phyloP scores from a whole-genome alignment of 2,329 filamentous ascomycete species.

The Claviceps paspali region DNA sequence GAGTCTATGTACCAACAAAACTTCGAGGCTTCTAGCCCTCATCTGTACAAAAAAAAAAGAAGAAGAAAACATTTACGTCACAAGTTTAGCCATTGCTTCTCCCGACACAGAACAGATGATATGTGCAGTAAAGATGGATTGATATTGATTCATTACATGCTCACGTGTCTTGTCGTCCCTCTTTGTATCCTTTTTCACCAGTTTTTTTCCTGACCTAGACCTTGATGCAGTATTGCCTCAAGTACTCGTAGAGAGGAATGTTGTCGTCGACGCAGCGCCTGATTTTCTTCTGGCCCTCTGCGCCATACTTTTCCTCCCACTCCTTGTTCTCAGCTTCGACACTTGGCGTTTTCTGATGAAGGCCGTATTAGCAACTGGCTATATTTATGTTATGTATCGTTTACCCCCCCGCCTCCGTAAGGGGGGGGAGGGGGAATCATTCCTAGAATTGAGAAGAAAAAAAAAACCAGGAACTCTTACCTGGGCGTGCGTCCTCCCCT shows the following conservation, averaged over 20 bases:
- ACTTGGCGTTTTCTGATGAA: constrained; percentile 40
- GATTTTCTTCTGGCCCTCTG: constrained; percentile 55
- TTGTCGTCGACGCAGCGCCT: constrained; percentile 57
- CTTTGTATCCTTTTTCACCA: not conserved
- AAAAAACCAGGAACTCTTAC: no score
- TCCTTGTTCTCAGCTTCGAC: constrained; percentile 53
- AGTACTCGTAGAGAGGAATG: constrained; percentile 60
- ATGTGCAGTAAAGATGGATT: not conserved
- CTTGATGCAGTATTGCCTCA: constrained; percentile 62
- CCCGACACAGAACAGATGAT: not conserved
- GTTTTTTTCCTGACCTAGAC: constrained; percentile 23
- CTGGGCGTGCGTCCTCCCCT: constrained; percentile 49
- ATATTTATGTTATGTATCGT: not conserved
- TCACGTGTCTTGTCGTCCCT: not conserved
- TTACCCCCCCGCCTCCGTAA: no score
- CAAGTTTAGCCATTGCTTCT: no score
- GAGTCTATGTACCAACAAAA: constrained; percentile 3
- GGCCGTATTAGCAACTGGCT: no score
- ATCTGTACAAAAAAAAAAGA: constrained; percentile 1
- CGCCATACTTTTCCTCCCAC: constrained; percentile 61
- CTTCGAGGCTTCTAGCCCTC: not conserved
- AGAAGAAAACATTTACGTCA: not conserved
- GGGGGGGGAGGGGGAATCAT: no score
- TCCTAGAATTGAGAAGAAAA: not conserved
- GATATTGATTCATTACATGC: no score